phyloP scores from a whole-genome alignment of 2,329 filamentous ascomycete genomes.

The Fusarium sp. region DNA sequence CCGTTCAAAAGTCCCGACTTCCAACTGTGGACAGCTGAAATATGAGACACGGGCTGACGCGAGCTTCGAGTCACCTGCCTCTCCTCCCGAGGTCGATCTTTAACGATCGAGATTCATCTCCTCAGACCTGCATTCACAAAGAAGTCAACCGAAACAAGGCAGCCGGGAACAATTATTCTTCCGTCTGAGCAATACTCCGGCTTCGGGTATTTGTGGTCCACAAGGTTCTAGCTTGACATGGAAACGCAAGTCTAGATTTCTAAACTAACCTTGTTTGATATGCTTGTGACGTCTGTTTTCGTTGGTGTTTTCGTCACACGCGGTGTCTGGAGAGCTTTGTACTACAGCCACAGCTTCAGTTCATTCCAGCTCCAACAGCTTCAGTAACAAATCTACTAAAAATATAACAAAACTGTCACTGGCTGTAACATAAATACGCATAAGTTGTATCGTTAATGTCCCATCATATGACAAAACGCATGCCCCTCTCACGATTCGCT shows the following conservation, averaged over 20 bases:
- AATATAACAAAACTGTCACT: neutral
- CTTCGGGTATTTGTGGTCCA: conserved; percentile 10
- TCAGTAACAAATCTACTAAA: neutral
- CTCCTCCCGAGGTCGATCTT: conserved; percentile 16
- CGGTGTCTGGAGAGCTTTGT: neutral
- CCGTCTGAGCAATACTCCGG: conserved; percentile 7
- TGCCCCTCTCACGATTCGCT: conserved; percentile 3
- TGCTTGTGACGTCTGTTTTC: conserved; percentile 10
- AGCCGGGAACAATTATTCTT: conserved; percentile 7
- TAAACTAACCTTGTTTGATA: neutral
- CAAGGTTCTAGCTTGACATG: conserved; percentile 13
- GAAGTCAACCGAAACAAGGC: conserved; percentile 4
- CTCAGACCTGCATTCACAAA: conserved; percentile 13
- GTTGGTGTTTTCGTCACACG: neutral
- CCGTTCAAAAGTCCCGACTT: conserved; percentile 3
- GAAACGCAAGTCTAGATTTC: neutral
- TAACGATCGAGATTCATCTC: conserved; percentile 32
- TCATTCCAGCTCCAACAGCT: neutral
- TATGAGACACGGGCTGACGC: conserved; percentile 31
- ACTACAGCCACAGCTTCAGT: neutral
- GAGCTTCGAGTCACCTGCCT: conserved; percentile 5
- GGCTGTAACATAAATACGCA: neutral
- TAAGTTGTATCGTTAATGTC: neutral
- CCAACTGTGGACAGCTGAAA: conserved; percentile 6
- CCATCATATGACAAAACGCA: conserved; percentile 17